Conservation (phyloP, 1,284 basidiomycete genomes). For the Cryptococcus depauperatus region DNA sequence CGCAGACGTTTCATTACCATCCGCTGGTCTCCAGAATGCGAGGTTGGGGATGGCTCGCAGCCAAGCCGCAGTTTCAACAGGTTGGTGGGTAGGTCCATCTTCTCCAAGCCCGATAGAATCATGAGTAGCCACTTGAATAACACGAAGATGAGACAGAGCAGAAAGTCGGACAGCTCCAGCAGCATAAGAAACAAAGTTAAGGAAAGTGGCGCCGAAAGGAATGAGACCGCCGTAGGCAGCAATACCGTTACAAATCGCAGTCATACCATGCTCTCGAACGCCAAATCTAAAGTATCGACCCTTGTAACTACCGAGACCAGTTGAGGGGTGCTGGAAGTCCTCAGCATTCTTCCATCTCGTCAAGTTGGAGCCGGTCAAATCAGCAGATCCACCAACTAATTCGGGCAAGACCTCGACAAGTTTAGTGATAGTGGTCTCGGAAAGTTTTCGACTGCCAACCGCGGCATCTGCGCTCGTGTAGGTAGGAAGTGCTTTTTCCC, state of each 20-base stretch:
- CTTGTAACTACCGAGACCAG: conserved; percentile 70
- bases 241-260: conserved; percentile 86
- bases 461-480: conserved; percentile 69
- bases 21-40: conserved; percentile 83
- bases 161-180: conserved; percentile 84
- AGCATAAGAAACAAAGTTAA: conserved; percentile 93
- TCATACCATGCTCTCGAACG: conserved; percentile 96
- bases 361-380: conserved; percentile 86
- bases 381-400: conserved; percentile 79
- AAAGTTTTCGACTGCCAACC: conserved; percentile 84
- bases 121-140: conserved; percentile 64
- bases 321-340: conserved; percentile 88
- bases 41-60: conserved; percentile 85
- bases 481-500: conserved; percentile 78
- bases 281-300: conserved; percentile 92
- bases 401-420: conserved; percentile 72
- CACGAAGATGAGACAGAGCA: conserved; percentile 78
- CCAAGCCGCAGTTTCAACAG: conserved; percentile 78
- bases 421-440: conserved; percentile 77
- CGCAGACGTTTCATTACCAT: conserved; percentile 88
- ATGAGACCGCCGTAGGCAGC: conserved; percentile 72
- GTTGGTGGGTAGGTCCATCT: conserved; percentile 94
- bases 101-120: conserved; percentile 85
- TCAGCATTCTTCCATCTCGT: conserved; percentile 67
- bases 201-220: conserved; percentile 80